phyloP scores from a whole-genome alignment of 1,139 yeast genomes.

The Yamadazyma mexicana region DNA sequence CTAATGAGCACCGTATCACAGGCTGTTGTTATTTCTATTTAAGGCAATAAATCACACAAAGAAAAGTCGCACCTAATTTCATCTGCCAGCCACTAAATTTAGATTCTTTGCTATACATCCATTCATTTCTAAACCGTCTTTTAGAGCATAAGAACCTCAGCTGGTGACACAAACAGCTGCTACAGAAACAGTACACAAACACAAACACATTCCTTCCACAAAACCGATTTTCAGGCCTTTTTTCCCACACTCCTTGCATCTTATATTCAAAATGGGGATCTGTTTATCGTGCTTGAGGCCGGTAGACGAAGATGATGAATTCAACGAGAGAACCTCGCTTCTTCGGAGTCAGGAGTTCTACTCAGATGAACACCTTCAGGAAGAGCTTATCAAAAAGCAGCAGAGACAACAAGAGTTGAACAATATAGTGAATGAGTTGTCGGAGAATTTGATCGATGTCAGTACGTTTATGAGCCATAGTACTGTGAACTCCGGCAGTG shows the following conservation, averaged over 20 bases:
- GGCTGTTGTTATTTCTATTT: too few species aligned
- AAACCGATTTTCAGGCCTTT: too few species aligned
- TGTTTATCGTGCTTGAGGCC: constrained; percentile 50
- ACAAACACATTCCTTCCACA: neutral
- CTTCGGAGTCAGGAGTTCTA: constrained; percentile 31
- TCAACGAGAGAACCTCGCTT: constrained; percentile 39
- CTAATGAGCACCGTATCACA: too few species aligned
- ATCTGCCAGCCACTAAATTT: too few species aligned
- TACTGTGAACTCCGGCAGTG: constrained; percentile 13
- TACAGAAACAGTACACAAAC: neutral
- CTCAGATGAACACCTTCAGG: constrained; percentile 39
- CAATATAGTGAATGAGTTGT: constrained; percentile 42
- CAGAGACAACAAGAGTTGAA: constrained; percentile 46
- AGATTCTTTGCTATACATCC: too few species aligned
- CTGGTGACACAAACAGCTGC: neutral
- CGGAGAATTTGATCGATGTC: constrained; percentile 46
- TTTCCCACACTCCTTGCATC: neutral
- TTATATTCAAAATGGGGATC: constrained; percentile 35
- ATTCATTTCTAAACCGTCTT: too few species aligned
- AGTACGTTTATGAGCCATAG: constrained; percentile 34
- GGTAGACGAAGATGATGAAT: constrained; percentile 37
- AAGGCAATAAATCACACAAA: neutral
- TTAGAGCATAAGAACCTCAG: too few species aligned
- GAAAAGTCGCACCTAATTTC: too few species aligned
- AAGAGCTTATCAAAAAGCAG: constrained; percentile 39